Conservation (phyloP, 331 rosid genomes). For the Quercus phellos region DNA sequence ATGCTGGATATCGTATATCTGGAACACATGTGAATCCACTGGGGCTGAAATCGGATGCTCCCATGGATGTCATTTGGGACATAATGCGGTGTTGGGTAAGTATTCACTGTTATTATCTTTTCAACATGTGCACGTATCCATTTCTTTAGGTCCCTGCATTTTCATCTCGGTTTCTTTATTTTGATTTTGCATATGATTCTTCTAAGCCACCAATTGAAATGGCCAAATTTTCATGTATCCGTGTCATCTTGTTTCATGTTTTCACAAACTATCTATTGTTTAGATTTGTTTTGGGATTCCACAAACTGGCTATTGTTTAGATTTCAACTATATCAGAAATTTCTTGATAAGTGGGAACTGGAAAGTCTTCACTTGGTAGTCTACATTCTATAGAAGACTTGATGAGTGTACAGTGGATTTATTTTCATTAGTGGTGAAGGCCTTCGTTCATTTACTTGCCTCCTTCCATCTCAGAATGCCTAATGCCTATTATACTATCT, state of each 20-base stretch:
- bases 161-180: background rate
- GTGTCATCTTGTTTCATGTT: background rate
- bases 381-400: too few species aligned
- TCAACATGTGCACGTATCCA: background rate
- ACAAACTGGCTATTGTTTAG: background rate
- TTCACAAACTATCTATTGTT: too few species aligned
- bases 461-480: too few species aligned
- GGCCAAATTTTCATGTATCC: background rate
- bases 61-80: constrained; percentile 95
- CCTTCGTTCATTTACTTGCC: too few species aligned
- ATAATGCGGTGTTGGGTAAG: constrained; percentile 99
- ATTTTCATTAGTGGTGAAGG: too few species aligned
- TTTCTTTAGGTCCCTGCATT: background rate
- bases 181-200: background rate
- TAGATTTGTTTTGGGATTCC: background rate
- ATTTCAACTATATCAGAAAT: background rate
- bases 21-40: constrained; percentile 94
- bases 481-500: too few species aligned
- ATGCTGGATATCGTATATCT: constrained; percentile 89
- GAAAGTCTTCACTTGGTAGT: too few species aligned
- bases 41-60: constrained; percentile 97
- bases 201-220: background rate
- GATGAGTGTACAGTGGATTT: too few species aligned
- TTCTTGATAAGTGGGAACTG: background rate
- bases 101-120: background rate